A percentile compares a stretch with the other conserved stretches of the same genome.
Evolutionary conservation across 2,329 filamentous ascomycete species (phyloP).

Genomic region (Akanthomyces dipterigenus): DNA sequence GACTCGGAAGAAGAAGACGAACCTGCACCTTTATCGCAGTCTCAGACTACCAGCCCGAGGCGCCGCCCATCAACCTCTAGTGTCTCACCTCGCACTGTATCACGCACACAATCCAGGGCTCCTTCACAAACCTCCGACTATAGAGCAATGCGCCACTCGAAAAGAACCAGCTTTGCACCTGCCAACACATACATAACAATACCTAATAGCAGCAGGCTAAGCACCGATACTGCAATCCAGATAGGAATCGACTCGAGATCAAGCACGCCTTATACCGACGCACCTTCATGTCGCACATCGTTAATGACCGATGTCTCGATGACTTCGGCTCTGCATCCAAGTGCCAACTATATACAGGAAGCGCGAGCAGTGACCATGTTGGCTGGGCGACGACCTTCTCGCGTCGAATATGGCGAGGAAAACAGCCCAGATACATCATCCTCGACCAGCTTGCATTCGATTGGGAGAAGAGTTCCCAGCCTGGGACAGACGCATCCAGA

Average conservation of each 20-base stretch:
- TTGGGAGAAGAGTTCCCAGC: conserved; percentile 17
- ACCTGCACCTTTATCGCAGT: background rate
- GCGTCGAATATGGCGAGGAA: conserved; percentile 19
- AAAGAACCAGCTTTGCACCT: conserved; percentile 33
- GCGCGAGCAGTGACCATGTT: conserved; percentile 33
- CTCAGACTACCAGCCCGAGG: background rate
- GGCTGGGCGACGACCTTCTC: conserved; percentile 21
- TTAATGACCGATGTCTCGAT: background rate
- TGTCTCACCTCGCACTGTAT: background rate
- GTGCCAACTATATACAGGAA: conserved; percentile 29
- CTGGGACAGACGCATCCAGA: conserved; percentile 22
- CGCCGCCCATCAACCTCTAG: background rate
- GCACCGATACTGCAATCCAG: background rate
- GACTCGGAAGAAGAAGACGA: conserved; percentile 6
- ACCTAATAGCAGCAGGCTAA: conserved; percentile 19
- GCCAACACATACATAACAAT: conserved; percentile 38
- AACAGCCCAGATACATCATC: conserved; percentile 13
- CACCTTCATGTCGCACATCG: background rate
- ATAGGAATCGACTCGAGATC: conserved; percentile 17
- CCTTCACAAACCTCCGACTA: background rate
- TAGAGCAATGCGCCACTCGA: conserved; percentile 27
- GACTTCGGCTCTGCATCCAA: background rate
- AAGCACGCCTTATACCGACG: conserved; percentile 16
- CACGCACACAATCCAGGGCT: background rate
- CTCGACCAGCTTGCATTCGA: conserved; percentile 13